These are phyloP conservation scores for Fusarium succisae DNA, from an alignment of 2,329 filamentous ascomycete species.

Conservation along the genomic window DNA sequence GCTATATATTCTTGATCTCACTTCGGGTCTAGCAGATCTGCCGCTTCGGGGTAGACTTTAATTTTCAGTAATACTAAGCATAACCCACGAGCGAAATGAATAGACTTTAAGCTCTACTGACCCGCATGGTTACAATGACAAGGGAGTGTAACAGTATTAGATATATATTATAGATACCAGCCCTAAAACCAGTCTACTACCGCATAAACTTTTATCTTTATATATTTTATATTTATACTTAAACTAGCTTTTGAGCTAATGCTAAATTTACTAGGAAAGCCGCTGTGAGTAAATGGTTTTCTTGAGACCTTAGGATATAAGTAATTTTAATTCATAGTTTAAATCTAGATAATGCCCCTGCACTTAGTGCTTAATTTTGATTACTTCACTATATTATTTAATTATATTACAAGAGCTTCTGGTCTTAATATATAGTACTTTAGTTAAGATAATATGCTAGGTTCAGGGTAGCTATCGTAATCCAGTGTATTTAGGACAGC, in stretches of 20 bases:
- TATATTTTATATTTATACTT: too few relatives aligned
- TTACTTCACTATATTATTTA: too few relatives aligned
- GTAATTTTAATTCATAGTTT: fast-evolving
- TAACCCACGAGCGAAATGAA: too few relatives aligned
- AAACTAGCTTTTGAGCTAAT: too few relatives aligned
- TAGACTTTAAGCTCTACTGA: neutral
- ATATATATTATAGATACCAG: fast-evolving
- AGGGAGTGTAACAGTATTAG: neutral
- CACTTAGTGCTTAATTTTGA: too few relatives aligned
- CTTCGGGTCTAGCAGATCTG: too few relatives aligned
- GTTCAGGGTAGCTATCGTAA: neutral
- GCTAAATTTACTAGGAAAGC: too few relatives aligned
- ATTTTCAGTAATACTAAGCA: neutral
- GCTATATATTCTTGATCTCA: neutral
- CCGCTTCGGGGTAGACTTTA: fast-evolving
- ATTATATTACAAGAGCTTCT: too few relatives aligned
- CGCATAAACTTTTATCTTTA: fast-evolving
- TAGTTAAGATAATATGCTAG: fast-evolving
- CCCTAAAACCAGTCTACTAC: neutral
- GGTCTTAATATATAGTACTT: neutral
- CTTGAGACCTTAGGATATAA: neutral
- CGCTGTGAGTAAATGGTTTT: too few relatives aligned
- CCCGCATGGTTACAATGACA: fast-evolving
- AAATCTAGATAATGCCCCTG: too few relatives aligned
- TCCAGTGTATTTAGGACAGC: fast-evolving